Base-by-base conservation (phyloP, 805 yeast species). In the Hanseniaspora meyeri region DNA sequence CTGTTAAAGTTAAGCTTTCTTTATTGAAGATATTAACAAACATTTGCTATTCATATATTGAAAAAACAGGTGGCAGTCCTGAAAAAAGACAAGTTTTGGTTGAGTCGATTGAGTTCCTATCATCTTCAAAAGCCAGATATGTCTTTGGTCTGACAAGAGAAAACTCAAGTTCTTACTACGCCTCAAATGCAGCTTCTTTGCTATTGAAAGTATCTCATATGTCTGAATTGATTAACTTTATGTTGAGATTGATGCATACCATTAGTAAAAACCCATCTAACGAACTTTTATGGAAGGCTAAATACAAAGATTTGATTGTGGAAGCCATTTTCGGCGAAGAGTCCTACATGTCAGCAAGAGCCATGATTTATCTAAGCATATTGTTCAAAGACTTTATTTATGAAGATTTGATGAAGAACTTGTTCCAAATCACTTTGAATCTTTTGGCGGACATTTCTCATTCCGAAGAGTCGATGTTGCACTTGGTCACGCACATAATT, bases 91-190 rank as follows among this genome's bases (percentile, higher is more conserved):
- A 64, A 1, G 65, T 72, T 11, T 73, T 87, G 20, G 75, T 75
- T 51, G 69, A 71, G 0, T 74, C 82, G 2, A 75, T 70, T 19
- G 64, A 60, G 6, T 65, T 64, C 12, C 69, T 74, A 49, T 69
- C 74, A 51, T 80, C 83, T n/a, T 86, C 83, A 50, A 73, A 87
- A 62, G 79, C 81, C 16, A 80, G 78, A 60, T 75, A 83, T 74
- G 69, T 85, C 57, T 83, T 83, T 68, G 91, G 91, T 0, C 71
- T 84, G 59, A 81, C 80, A 6, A 77, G 85, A 64, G 79, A 76
- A 36, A 74, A 69, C 32, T 69, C 74, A 20, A 69, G 74, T 38
- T 62, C 67, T 16, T 61, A 69, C 47, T 63, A 64, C 36, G 64
- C 65, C 29, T 64, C 70, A 14, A 74, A 67, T 51, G 62, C 70